Evolutionary conservation across 2,329 filamentous ascomycete species (phyloP).

Genomic region (Sordariomycetes sp.): DNA sequence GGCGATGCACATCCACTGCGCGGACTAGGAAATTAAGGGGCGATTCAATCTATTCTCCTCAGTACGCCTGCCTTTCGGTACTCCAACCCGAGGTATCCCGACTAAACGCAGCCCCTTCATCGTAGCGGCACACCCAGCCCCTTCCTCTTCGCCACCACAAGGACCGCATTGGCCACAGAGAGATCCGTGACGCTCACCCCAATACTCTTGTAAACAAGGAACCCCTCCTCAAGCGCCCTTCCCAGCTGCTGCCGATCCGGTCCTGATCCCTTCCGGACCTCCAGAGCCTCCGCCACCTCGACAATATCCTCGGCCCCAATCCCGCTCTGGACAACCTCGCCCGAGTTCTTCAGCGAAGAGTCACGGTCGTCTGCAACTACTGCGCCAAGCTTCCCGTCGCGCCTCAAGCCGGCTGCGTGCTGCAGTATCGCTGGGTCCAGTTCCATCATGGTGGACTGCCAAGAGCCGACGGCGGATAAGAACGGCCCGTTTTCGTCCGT

Average conservation of each 20-base stretch:
- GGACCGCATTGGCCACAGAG: conserved; percentile 14
- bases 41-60: too few species aligned
- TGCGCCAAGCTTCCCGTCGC: not conserved
- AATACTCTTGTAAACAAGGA: conserved; percentile 11
- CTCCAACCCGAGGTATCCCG: too few species aligned
- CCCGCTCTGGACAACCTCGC: conserved; percentile 51
- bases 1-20: too few species aligned
- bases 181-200: conserved; percentile 19
- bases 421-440: conserved; percentile 47
- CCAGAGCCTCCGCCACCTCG: conserved; percentile 37
- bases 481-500: conserved; percentile 20
- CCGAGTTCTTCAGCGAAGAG: conserved; percentile 48
- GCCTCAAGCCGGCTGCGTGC: conserved; percentile 5
- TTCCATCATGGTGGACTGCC: conserved; percentile 50
- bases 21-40: too few species aligned
- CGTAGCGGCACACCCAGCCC: conserved; percentile 12
- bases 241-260: not conserved
- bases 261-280: conserved; percentile 6
- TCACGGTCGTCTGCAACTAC: conserved; percentile 42
- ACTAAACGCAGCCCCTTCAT: not conserved
- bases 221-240: conserved; percentile 10
- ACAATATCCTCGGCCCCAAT: conserved; percentile 43
- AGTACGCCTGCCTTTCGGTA: too few species aligned
- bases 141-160: conserved; percentile 13
- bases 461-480: conserved; percentile 37